Base-by-base conservation (phyloP, 73 alveolate genomes). In the Paramecium primaurelia region DNA sequence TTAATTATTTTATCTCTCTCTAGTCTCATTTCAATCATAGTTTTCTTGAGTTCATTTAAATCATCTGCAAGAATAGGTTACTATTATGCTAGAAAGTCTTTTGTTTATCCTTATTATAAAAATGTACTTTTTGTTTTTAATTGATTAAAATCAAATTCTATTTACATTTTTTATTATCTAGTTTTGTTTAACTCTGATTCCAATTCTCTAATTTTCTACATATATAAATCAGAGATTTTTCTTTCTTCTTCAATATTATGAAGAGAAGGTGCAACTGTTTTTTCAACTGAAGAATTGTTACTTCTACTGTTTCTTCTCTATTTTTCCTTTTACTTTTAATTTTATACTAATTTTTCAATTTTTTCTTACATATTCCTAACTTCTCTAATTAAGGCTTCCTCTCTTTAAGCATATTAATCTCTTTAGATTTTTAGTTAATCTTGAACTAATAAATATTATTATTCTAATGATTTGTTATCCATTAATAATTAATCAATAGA, bases 291-390 rank as follows among this genome's bases (percentile, higher is more conserved):
- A 64, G 51, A 32, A 32, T 64, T 64, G 28, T 64, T 34, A 3
- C 84, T 64, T 32, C 22, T 64, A 64, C 47, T 64, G 22, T 64
- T 34, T 32, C 49, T 28, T 12, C 84, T 64, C 22, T 49, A 16
- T 11, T 20, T 47, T 1, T 49, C 42, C 34, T 80, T 80, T 80
- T 44, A 25, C 32, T 80, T 80, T 44, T 40, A 80, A 45, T 80
- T 49, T 20, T 25, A 32, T 1, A 80, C 32, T 49, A 80, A 44
- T 80, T 25, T 26, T 44, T 80, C 91, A 6, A 80, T 80, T 80
- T 64, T 80, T 14, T 80, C 91, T 47, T 80, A 80, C 91, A 80
- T 80, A 49, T 10, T 80, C 30, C 91, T 80, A 18, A 80, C 91
- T n/a, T 80, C 91, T n/a, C 58, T 42, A 80, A 80, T 80, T 44